Percentiles rank a stretch among this genome's conserved stretches.
Conservation (phyloP, 805 yeast genomes). For the Metschnikowia santaceciliae region DNA sequence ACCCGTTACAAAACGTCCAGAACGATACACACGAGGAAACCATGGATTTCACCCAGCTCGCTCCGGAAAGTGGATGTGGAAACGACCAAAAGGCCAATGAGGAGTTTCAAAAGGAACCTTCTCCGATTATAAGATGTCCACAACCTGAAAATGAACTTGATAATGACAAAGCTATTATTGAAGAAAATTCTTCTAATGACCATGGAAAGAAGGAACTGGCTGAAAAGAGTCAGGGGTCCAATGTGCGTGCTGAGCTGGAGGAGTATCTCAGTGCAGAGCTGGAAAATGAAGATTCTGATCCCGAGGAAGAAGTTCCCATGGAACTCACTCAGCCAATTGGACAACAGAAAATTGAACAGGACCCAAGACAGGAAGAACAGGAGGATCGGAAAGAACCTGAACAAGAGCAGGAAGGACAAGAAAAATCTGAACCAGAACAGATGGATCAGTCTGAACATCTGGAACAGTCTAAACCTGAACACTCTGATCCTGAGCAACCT, state of each 20-base stretch:
- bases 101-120: neutral
- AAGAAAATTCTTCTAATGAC: no score
- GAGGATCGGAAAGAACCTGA: neutral
- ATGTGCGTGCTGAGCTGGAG: neutral
- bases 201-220: no score
- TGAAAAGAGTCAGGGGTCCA: neutral
- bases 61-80: neutral
- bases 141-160: no score
- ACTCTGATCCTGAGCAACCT: no score
- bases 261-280: neutral
- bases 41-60: constrained; percentile 13
- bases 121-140: no score
- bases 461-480: no score
- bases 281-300: neutral
- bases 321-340: constrained; percentile 22
- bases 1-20: neutral
- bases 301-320: constrained; percentile 19
- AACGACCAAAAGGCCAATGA: no score
- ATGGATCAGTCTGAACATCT: no score
- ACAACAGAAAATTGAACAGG: no score
- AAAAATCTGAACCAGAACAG: no score
- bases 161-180: neutral
- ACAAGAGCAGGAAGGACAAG: no score
- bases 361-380: neutral
- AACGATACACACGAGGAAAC: constrained; percentile 9